Percentiles rank a stretch among this genome's conserved stretches.
These are phyloP conservation scores for Suhomyces maxii DNA, from an alignment of 1,139 yeast genomes.

Conservation along the genomic window DNA sequence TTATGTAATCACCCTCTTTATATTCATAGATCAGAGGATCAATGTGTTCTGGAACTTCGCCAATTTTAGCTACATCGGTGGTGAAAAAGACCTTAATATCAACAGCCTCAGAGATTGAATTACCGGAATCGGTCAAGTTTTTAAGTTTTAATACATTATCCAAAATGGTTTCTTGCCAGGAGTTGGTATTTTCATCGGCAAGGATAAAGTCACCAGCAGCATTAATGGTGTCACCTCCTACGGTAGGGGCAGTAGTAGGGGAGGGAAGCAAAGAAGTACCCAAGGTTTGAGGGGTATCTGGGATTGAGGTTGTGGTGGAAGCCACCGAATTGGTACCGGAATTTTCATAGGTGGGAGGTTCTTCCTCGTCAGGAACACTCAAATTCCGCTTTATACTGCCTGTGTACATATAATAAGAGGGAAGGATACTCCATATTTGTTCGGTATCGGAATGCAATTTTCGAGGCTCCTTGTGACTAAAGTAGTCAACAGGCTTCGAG, in stretches of 20 bases:
- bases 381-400: constrained; percentile 15
- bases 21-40: constrained; percentile 39
- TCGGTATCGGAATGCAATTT: constrained; percentile 2
- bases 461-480: neutral
- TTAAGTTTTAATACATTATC: constrained; percentile 39
- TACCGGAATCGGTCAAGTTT: constrained; percentile 32
- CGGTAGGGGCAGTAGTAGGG: neutral
- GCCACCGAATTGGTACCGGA: constrained; percentile 1
- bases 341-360: constrained; percentile 11
- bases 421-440: constrained; percentile 30
- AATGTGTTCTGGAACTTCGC: constrained; percentile 29
- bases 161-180: constrained; percentile 41
- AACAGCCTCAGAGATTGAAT: constrained; percentile 27
- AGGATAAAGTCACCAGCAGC: constrained; percentile 14
- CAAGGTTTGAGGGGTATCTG: constrained; percentile 1
- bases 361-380: constrained; percentile 15
- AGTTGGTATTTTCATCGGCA: constrained; percentile 34
- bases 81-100: constrained; percentile 35
- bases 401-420: constrained; percentile 28
- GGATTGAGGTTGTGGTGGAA: neutral
- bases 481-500: neutral
- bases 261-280: constrained; percentile 1
- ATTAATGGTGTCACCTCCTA: neutral
- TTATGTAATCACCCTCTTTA: constrained; percentile 41
- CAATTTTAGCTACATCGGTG: constrained; percentile 34